Conservation (phyloP, 441 rosid species). For the Pelargonium australe region DNA sequence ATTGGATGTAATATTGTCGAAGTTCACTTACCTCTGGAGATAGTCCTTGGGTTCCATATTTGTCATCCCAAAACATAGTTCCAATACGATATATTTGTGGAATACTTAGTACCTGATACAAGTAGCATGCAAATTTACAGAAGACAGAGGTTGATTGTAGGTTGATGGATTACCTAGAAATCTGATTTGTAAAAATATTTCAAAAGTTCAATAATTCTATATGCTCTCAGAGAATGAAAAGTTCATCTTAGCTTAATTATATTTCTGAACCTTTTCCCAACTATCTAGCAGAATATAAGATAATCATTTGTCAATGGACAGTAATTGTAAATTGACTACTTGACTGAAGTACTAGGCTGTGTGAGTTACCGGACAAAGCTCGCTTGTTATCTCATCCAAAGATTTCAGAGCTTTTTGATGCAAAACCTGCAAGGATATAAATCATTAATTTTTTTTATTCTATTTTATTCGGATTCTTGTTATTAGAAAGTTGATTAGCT, state of each 20-base stretch:
- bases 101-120: constrained; percentile 46
- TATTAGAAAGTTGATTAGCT: constrained; percentile 8
- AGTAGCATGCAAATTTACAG: not conserved
- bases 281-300: not conserved
- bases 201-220: too few relatives aligned
- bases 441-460: not conserved
- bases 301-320: too few relatives aligned
- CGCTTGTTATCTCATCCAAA: constrained; percentile 44
- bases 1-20: not conserved
- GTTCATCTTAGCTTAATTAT: too few relatives aligned
- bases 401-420: constrained; percentile 59
- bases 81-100: constrained; percentile 59
- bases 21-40: constrained; percentile 45
- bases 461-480: constrained; percentile 6
- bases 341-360: constrained; percentile 9
- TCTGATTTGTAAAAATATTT: not conserved
- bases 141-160: not conserved
- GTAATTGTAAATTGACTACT: not conserved
- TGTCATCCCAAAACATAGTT: constrained; percentile 67
- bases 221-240: too few relatives aligned
- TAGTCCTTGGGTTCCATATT: constrained; percentile 61
- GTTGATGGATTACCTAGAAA: not conserved
- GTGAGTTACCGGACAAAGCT: constrained; percentile 50
- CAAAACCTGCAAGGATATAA: constrained; percentile 35
- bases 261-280: not conserved